Evolutionary conservation across 192 early-diverging fungal species (phyloP).

Genomic region (Coemansia sp.): DNA sequence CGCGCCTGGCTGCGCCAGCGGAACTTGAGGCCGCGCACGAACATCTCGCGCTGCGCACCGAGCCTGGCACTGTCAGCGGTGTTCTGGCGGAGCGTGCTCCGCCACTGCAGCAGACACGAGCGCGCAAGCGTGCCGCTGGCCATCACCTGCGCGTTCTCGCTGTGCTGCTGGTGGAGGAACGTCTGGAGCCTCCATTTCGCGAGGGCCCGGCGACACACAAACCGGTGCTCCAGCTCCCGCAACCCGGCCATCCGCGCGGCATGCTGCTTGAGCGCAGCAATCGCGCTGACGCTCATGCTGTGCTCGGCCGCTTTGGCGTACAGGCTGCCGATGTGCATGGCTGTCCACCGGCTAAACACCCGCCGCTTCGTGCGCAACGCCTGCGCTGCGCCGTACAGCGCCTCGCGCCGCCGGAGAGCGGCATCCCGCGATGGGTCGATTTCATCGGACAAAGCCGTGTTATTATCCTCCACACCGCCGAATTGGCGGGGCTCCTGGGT

Average conservation of each 20-base stretch:
- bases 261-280: constrained; percentile 6
- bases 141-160: constrained; percentile 20
- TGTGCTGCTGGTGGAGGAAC: neutral
- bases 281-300: neutral
- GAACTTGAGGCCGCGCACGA: constrained; percentile 23
- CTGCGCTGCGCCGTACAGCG: neutral
- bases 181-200: constrained; percentile 14
- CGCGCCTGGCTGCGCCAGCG: constrained; percentile 46
- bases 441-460: neutral
- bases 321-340: constrained; percentile 16
- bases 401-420: constrained; percentile 15
- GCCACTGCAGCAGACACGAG: constrained; percentile 33
- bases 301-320: constrained; percentile 5
- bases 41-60: constrained; percentile 4
- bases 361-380: neutral
- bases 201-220: constrained; percentile 7
- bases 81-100: constrained; percentile 7
- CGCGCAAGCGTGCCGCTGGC: constrained; percentile 22
- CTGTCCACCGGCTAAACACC: constrained; percentile 18
- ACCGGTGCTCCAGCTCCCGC: constrained; percentile 15
- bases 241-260: constrained; percentile 11
- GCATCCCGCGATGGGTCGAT: neutral
- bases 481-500: neutral
- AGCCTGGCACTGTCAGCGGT: neutral
- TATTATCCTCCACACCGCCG: neutral